These are phyloP conservation scores for Microbotryum saponariae DNA, from an alignment of 1,284 basidiomycete genomes.

Conservation along the genomic window DNA sequence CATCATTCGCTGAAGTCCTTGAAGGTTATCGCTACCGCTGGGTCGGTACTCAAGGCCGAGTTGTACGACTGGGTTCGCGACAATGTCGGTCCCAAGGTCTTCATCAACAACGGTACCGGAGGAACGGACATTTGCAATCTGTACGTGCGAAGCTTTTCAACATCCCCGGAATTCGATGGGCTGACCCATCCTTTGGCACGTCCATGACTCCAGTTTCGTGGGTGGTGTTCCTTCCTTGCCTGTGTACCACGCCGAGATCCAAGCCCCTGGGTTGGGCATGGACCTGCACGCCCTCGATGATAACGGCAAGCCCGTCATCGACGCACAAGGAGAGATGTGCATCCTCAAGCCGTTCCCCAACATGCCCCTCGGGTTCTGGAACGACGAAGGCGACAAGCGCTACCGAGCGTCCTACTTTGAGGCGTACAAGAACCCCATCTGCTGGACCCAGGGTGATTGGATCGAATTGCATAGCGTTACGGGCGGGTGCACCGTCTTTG, in stretches of 20 bases:
- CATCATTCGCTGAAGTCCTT: slow-evolving; percentile 56
- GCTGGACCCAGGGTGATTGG: slow-evolving; percentile 22
- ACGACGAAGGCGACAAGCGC: slow-evolving; percentile 49
- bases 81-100: slow-evolving; percentile 57
- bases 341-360: slow-evolving; percentile 76
- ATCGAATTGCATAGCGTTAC: slow-evolving; percentile 25
- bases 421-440: slow-evolving; percentile 40
- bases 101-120: slow-evolving; percentile 75
- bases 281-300: slow-evolving; percentile 50
- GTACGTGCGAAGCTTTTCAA: no score
- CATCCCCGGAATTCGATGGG: background rate
- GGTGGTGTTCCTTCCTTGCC: slow-evolving; percentile 49
- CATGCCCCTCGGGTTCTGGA: slow-evolving; percentile 57
- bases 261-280: slow-evolving; percentile 71
- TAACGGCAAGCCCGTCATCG: slow-evolving; percentile 39
- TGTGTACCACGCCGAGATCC: slow-evolving; percentile 76
- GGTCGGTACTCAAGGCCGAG: slow-evolving; percentile 65
- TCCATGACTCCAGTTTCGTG: slow-evolving; percentile 17
- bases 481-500: slow-evolving; percentile 43
- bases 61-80: slow-evolving; percentile 73
- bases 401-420: slow-evolving; percentile 71
- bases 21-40: slow-evolving; percentile 72
- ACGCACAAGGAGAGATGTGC: slow-evolving; percentile 51
- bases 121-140: slow-evolving; percentile 18
- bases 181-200: no score